Evolutionary conservation across 139 green algal genomes (phyloP).

Genomic region (Chlamydomonas schloesseri): DNA sequence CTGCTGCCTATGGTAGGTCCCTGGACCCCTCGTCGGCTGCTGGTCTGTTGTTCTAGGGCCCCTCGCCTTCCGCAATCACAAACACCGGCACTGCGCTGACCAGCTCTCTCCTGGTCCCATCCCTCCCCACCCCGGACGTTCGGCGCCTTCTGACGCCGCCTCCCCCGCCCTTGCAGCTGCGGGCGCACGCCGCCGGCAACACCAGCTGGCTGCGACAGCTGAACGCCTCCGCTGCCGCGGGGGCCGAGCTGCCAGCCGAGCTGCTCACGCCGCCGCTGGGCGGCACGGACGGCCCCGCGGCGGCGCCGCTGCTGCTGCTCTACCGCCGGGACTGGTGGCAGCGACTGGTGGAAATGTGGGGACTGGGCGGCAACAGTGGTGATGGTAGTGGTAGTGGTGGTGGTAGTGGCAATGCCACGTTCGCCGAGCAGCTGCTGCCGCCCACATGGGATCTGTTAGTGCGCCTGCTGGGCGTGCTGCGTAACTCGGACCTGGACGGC

Average conservation of each 20-base stretch:
- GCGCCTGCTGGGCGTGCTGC: not conserved
- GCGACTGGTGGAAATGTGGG: not conserved
- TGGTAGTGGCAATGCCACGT: not conserved
- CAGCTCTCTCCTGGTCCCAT: too few species aligned
- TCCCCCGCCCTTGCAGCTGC: not conserved
- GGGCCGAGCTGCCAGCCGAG: not conserved
- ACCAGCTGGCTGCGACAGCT: not conserved
- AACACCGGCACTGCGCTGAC: too few species aligned
- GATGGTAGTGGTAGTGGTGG: not conserved
- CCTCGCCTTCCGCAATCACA: too few species aligned
- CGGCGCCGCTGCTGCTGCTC: not conserved
- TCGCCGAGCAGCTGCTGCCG: not conserved
- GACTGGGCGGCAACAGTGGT: too few species aligned
- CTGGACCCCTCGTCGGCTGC: too few species aligned
- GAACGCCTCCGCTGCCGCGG: not conserved
- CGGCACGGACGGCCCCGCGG: not conserved
- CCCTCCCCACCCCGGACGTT: too few species aligned
- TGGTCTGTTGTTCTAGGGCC: too few species aligned
- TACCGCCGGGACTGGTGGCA: not conserved
- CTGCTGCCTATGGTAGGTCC: too few species aligned
- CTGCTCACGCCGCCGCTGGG: not conserved
- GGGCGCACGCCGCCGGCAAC: not conserved
- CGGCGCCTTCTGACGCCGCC: too few species aligned
- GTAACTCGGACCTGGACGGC: slow-evolving; percentile 4
- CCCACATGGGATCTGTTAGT: not conserved